Conservation (phyloP, 2,329 filamentous ascomycete species). For the Dendryphion nanum region DNA sequence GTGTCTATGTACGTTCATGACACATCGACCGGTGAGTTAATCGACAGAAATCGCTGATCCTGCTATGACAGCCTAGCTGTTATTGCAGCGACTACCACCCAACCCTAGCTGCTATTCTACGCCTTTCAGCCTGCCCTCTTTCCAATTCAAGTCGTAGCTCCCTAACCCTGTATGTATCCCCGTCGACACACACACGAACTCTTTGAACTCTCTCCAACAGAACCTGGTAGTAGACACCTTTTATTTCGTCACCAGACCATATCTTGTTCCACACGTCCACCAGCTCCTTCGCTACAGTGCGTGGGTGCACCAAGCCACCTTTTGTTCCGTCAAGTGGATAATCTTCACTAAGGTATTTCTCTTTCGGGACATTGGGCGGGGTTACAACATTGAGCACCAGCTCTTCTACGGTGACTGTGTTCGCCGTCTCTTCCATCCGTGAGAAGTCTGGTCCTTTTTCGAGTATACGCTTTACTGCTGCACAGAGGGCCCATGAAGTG, state of each 20-base stretch:
- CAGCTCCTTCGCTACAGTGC: conserved; percentile 26
- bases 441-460: conserved; percentile 24
- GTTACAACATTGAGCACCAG: conserved; percentile 32
- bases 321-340: conserved; percentile 14
- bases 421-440: conserved; percentile 5
- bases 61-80: too few species aligned
- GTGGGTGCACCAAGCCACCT: conserved; percentile 24
- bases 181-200: conserved; percentile 33
- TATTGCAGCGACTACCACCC: conserved; percentile 19
- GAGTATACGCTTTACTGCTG: conserved; percentile 29
- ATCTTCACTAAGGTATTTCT: conserved; percentile 18
- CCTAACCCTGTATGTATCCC: conserved; percentile 22
- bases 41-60: too few species aligned
- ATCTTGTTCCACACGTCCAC: conserved; percentile 34
- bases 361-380: conserved; percentile 10
- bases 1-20: too few species aligned
- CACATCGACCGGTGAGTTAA: too few species aligned
- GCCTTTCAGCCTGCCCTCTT: conserved; percentile 28
- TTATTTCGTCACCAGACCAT: conserved; percentile 28
- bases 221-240: conserved; percentile 20
- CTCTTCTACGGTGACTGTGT: conserved; percentile 23
- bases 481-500: conserved; percentile 35
- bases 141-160: conserved; percentile 31
- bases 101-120: conserved; percentile 25
- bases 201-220: conserved; percentile 28